Evolutionary conservation across 2,329 filamentous ascomycete genomes (phyloP).

Genomic region (Dactylonectria macrodidyma): DNA sequence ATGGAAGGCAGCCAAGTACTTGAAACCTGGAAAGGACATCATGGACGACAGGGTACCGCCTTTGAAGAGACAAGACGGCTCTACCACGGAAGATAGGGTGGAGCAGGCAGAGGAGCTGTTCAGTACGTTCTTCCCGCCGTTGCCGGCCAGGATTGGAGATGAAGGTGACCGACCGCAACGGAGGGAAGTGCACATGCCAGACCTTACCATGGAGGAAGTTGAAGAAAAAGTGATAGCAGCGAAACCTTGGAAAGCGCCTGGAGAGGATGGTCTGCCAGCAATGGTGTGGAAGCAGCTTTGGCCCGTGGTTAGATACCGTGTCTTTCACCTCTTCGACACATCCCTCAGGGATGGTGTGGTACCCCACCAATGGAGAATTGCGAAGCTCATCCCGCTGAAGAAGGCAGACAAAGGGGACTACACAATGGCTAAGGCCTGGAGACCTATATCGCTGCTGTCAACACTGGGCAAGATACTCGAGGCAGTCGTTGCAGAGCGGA

Average conservation of each 20-base stretch:
- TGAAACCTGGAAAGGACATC: no score
- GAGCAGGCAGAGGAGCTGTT: no score
- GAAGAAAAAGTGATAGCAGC: no score
- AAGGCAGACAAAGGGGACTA: conserved; percentile 1
- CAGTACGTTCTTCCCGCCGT: conserved; percentile 13
- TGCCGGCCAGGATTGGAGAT: neutral
- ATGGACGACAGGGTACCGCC: conserved; percentile 41
- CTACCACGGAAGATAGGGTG: conserved; percentile 19
- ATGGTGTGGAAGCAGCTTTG: no score
- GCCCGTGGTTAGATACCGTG: neutral
- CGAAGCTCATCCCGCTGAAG: conserved; percentile 3
- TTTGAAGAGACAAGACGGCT: conserved; percentile 34
- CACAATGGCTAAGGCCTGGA: neutral
- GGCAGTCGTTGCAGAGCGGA: no score
- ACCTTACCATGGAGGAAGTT: no score
- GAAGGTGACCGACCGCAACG: neutral
- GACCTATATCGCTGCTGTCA: neutral
- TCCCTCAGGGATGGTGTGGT: no score
- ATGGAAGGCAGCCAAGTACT: no score
- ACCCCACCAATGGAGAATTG: neutral
- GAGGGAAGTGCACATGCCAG: neutral
- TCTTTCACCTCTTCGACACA: neutral
- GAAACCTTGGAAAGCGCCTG: no score
- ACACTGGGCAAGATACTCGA: no score
- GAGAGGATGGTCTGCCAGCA: neutral